Conservation (phyloP, 2,329 filamentous ascomycete species). For the Aspergillus quadrilineatus region DNA sequence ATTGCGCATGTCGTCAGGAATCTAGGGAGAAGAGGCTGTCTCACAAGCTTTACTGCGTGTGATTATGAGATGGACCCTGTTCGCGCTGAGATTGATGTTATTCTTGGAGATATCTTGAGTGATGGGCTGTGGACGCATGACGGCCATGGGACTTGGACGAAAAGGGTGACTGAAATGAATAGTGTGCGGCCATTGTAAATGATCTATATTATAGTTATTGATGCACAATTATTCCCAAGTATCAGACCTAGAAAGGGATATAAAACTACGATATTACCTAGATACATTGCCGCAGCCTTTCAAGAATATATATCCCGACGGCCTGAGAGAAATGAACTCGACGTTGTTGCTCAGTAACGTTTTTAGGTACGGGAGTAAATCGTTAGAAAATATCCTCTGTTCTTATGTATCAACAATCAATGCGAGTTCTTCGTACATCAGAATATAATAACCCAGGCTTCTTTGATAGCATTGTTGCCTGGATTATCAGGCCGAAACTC, state of each 20-base stretch:
- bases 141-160: constrained; percentile 32
- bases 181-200: neutral
- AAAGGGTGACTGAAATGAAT: neutral
- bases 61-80: constrained; percentile 35
- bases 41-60: constrained; percentile 28
- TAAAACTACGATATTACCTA: too few species aligned
- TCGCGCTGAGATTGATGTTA: constrained; percentile 26
- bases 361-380: too few species aligned
- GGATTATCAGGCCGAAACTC: constrained; percentile 6
- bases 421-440: too few species aligned
- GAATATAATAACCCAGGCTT: neutral
- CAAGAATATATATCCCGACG: too few species aligned
- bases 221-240: too few species aligned
- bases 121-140: constrained; percentile 31
- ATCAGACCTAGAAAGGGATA: too few species aligned
- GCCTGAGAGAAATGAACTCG: too few species aligned
- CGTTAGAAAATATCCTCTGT: too few species aligned
- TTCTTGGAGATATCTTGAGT: constrained; percentile 26
- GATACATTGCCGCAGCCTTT: too few species aligned
- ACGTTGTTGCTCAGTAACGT: too few species aligned
- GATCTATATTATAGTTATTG: neutral
- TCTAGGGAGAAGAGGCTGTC: constrained; percentile 20
- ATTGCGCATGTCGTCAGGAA: constrained; percentile 41
- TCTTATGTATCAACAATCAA: too few species aligned
- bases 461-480: constrained; percentile 1